phyloP scores from a whole-genome alignment of 257 asterid species.

The Ocimum tenuiflorum region DNA sequence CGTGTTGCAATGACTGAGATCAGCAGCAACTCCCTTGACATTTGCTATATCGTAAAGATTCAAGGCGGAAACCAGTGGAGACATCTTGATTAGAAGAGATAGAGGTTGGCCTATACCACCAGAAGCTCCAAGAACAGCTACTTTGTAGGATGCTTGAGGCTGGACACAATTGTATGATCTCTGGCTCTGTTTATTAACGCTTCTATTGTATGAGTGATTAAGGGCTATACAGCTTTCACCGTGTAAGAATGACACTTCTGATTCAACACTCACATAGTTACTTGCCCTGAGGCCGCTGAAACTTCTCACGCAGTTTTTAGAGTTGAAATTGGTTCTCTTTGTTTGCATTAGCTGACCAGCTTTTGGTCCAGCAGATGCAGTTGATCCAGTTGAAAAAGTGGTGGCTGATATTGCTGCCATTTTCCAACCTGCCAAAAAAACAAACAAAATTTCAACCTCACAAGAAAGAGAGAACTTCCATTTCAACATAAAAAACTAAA shows the following conservation, averaged over 20 bases:
- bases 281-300: slow-evolving; percentile 51
- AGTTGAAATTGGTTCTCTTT: slow-evolving; percentile 38
- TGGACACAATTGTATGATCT: slow-evolving; percentile 38
- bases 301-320: slow-evolving; percentile 33
- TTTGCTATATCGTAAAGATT: slow-evolving; percentile 74
- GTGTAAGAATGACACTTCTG: slow-evolving; percentile 41
- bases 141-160: slow-evolving; percentile 72
- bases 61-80: slow-evolving; percentile 60
- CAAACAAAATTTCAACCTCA: background rate
- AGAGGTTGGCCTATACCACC: slow-evolving; percentile 92
- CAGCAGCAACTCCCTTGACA: slow-evolving; percentile 83
- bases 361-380: slow-evolving; percentile 38
- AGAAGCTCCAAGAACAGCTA: slow-evolving; percentile 70
- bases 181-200: slow-evolving; percentile 25
- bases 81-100: slow-evolving; percentile 74
- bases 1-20: slow-evolving; percentile 85
- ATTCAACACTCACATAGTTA: slow-evolving; percentile 25
- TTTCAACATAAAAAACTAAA: background rate
- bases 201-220: slow-evolving; percentile 21
- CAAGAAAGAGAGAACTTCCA: background rate
- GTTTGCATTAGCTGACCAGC: slow-evolving; percentile 30
- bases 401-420: slow-evolving; percentile 74
- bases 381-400: slow-evolving; percentile 45
- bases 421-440: slow-evolving; percentile 38
- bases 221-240: slow-evolving; percentile 38